These are phyloP conservation scores for Dendrocalamus sinicus DNA, from an alignment of 176 grass and related monocot species.

Conservation along the genomic window DNA sequence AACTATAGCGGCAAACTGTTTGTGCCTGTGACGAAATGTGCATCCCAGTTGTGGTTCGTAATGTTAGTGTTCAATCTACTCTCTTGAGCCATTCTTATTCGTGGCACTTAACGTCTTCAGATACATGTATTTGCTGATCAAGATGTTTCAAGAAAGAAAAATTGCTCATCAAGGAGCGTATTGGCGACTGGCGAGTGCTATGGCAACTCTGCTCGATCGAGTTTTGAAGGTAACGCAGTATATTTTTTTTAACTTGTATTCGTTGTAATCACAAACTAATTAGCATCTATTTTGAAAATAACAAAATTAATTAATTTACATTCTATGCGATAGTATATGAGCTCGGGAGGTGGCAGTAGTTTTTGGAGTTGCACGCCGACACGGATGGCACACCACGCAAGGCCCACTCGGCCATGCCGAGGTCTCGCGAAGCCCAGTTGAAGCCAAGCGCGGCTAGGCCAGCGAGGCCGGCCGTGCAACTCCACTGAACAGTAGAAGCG, in stretches of 20 bases:
- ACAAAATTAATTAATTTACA: not conserved
- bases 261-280: not conserved
- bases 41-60: not conserved
- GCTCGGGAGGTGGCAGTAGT: no score
- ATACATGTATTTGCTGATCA: not conserved
- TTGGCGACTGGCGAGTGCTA: not conserved
- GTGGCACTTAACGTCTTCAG: not conserved
- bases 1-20: not conserved
- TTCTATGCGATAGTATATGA: not conserved
- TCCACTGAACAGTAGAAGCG: no score
- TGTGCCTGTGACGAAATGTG: slow-evolving; percentile 14
- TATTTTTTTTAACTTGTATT: not conserved
- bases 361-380: no score
- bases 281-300: no score
- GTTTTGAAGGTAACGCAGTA: not conserved
- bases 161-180: not conserved
- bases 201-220: not conserved
- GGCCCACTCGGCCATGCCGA: no score
- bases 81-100: not conserved
- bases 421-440: no score
- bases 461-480: no score
- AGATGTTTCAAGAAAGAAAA: no score
- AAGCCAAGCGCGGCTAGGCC: no score
- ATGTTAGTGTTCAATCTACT: not conserved
- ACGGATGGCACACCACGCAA: no score